Conservation (phyloP, 441 rosid genomes). For the Pelargonium myrrhifolium region DNA sequence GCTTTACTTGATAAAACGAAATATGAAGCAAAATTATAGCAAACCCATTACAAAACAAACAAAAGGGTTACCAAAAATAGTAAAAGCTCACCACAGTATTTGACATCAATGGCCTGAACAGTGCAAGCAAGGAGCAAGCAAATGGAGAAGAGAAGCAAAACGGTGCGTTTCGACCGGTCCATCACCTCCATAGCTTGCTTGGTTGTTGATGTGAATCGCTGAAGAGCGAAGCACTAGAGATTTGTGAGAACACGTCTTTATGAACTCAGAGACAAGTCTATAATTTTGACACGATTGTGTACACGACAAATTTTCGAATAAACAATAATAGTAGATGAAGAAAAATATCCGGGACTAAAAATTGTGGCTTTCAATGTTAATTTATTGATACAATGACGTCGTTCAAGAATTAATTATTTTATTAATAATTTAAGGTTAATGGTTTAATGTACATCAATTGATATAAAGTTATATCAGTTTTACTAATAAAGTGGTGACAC, state of each 20-base stretch:
- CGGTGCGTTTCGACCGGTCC: background rate
- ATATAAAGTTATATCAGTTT: too few species aligned
- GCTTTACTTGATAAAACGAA: background rate
- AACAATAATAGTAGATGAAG: too few species aligned
- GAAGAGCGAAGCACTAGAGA: background rate
- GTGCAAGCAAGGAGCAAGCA: slow-evolving; percentile 26
- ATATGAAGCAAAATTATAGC: background rate
- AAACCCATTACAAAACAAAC: background rate
- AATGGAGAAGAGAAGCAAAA: slow-evolving; percentile 17
- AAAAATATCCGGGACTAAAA: too few species aligned
- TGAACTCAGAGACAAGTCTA: background rate
- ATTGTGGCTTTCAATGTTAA: too few species aligned
- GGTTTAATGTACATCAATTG: too few species aligned
- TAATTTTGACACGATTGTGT: background rate
- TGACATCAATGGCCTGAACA: slow-evolving; percentile 25
- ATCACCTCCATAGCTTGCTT: background rate
- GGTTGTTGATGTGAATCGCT: too few species aligned
- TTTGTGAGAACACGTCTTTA: background rate
- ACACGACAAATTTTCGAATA: background rate
- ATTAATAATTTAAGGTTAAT: too few species aligned
- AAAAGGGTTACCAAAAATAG: background rate
- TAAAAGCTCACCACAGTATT: slow-evolving; percentile 8
- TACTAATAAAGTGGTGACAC: too few species aligned
- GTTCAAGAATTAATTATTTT: too few species aligned
- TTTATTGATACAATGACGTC: too few species aligned